Base-by-base conservation (phyloP, 345 rosid species). In the Citrus sinensis region DNA sequence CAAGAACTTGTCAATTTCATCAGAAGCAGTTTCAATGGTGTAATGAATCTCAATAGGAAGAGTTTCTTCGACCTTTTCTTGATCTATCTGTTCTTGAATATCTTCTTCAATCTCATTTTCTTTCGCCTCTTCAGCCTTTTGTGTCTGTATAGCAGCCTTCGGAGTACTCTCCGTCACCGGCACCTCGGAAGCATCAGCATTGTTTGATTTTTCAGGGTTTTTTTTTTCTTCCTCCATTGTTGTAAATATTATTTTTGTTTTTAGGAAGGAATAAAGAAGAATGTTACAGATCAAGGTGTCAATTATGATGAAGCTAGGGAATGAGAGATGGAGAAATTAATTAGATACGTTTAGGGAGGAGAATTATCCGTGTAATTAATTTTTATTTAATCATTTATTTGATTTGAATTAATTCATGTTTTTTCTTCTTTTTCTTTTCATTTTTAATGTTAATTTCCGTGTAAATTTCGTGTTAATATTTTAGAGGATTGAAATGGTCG, bases 1-100 rank as follows among this genome's bases (percentile, higher is more conserved):
- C 54, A 90, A 77, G 72, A 89, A 85, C 61, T 71, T 82, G 39
- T 90, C 92, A 1, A 94, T 67, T 4, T 94, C 95, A 60, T 82
- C 92, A 25, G 86, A 83, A 42, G 86, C 83, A 17, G 86, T 86
- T 70, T 89, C 88, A 2, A 93, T 77, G 35, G 89, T 85, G 54
- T 76, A 85, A 46, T 58, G 78, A 61, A 79, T 62, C 79, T 89
- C 86, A 35, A 78, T 79, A 70, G 82, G 72, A 68, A 86, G 56
- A 39, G 76, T 63, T 72, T 77, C 89, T 46, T 76, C 82, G 17
- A 46, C 51, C 17, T 13, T 46, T 13, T 46, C 51, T 46, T 46
- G 51, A 46, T 46, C 51, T 13, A 14, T 11, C 1, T 11, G 51
- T 3, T 46, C 51, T 46, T 46, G 17, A 46, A 46, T 46, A 16